Evolutionary conservation across 2,329 filamentous ascomycete genomes (phyloP), one percentile per base, ranked within the genome.

Genomic region (Cladosporium phlei): DNA sequence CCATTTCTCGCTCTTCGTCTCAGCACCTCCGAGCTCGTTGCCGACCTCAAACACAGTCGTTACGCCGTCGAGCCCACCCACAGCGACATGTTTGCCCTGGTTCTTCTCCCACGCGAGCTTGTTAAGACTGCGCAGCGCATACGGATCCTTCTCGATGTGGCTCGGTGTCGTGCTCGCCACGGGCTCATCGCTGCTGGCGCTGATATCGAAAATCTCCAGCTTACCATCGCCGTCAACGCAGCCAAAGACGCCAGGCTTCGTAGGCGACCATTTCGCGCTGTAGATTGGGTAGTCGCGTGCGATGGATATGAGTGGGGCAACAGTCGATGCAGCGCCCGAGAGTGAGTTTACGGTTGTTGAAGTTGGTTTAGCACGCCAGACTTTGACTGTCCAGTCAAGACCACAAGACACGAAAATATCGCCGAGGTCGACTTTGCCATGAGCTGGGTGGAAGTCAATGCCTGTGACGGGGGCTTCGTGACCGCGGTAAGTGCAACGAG

Each of bases 401-500:
- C 86, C 91, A 3, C 88, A 86, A n/a, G 85, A 90, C 39, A 98
- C 79, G 49, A 97, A 88, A 5, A 98, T 74, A 61, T 98, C 94
- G 21, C 91, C 90, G 5, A 98, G 81, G 67, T 98, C 94, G 42
- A 98, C 84, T 2, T 90, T 89, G 1, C 93, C 94, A 44, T 87
- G 82, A 3, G 88, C 85, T 2, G 93, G 93, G 63, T 98, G 93
- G 72, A 97, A 98, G 65, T 93, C 86, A 10, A 96, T 84, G 5
- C 87, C 93, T 84, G 96, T 95, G 59, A 98, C 89, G 0, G 93
- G 93, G 3, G 89, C 93, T 11, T 88, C 85, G 63, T 98, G 93
- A 25, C 89, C 91, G 55, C 81, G 80, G 71, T 98, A 98, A 56
- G 83, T 84, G 50, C 96, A 83, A 51, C 90, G 83, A 47, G 85